These are phyloP conservation scores for Neofusicoccum cordaticola DNA, from an alignment of 2,329 filamentous ascomycete species.

Conservation along the genomic window DNA sequence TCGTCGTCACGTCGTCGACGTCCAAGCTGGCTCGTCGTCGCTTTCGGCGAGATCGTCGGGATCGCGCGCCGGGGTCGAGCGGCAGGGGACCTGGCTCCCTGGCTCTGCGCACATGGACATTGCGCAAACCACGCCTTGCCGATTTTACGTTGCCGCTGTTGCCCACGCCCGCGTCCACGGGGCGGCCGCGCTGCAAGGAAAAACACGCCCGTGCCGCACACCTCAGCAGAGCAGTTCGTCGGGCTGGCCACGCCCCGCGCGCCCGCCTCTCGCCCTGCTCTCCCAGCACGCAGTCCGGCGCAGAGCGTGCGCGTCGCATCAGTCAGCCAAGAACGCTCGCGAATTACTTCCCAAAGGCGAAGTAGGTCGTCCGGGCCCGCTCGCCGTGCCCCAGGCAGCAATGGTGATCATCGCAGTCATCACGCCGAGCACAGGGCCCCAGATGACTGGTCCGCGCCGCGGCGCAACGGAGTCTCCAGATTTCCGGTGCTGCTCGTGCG, in stretches of 20 bases:
- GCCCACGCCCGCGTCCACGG: constrained; percentile 5
- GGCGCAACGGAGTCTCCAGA: constrained; percentile 10
- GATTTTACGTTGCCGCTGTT: constrained; percentile 9
- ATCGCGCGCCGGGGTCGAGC: constrained; percentile 4
- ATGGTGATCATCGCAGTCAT: constrained; percentile 10
- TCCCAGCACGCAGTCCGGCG: neutral
- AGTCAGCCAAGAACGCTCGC: neutral
- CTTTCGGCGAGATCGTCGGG: constrained; percentile 12
- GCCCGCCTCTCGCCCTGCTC: neutral
- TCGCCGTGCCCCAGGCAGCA: constrained; percentile 11
- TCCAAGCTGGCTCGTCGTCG: constrained; percentile 1
- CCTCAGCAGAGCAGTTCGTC: neutral
- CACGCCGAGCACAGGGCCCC: constrained; percentile 4
- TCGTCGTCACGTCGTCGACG: neutral
- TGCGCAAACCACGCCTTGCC: constrained; percentile 10
- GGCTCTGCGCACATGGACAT: constrained; percentile 2
- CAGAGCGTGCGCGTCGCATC: neutral
- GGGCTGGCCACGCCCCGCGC: neutral
- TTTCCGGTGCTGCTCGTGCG: neutral
- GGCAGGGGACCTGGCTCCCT: constrained; percentile 5
- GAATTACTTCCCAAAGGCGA: constrained; percentile 4
- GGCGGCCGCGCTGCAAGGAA: neutral
- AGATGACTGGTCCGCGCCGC: constrained; percentile 1
- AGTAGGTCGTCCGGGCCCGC: neutral
- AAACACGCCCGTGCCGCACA: constrained; percentile 2